Conservation (phyloP, 192 early-diverging fungal species). For the Coemansia sp. region DNA sequence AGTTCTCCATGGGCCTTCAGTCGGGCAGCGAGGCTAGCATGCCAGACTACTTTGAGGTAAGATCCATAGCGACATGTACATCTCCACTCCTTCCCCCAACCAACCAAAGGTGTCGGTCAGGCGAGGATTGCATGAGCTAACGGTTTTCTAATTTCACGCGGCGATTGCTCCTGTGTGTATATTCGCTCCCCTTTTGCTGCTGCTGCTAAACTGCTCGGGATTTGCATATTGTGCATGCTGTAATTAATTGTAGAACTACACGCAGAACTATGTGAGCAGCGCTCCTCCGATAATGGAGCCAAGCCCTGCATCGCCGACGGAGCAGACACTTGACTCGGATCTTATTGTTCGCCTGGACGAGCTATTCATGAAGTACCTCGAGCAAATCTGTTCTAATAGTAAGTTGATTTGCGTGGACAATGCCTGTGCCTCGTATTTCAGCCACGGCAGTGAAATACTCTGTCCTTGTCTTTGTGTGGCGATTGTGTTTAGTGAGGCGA, state of each 20-base stretch:
- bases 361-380: constrained; percentile 67
- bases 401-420: constrained; percentile 28
- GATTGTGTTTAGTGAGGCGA: constrained; percentile 4
- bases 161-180: not conserved
- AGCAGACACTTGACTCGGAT: constrained; percentile 50
- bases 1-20: constrained; percentile 44
- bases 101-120: too few species aligned
- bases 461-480: not conserved
- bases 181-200: not conserved
- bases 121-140: not conserved
- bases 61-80: not conserved
- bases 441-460: constrained; percentile 11
- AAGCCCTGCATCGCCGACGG: constrained; percentile 39
- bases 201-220: not conserved
- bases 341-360: constrained; percentile 57
- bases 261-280: constrained; percentile 44
- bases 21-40: constrained; percentile 33
- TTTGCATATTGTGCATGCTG: not conserved
- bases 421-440: not conserved
- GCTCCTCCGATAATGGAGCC: constrained; percentile 35
- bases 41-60: constrained; percentile 52
- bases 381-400: constrained; percentile 67
- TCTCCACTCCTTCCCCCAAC: not conserved
- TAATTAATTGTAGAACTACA: constrained; percentile 37
- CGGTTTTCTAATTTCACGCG: not conserved